Evolutionary conservation across 768 basidiomycete genomes (phyloP).

Genomic region (Holtermannia corniformis): DNA sequence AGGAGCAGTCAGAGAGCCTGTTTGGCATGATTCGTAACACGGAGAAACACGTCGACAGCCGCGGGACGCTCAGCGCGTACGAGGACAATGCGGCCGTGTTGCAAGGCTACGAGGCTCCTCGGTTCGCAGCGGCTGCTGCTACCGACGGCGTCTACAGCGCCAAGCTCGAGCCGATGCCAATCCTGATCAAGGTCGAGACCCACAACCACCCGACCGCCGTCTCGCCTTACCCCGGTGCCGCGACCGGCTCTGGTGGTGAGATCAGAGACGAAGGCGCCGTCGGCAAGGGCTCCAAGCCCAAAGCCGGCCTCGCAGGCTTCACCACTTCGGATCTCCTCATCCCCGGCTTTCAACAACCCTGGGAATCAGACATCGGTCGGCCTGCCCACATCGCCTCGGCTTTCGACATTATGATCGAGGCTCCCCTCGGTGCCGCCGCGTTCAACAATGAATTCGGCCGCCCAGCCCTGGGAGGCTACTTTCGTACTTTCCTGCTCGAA

Average conservation of each 20-base stretch:
- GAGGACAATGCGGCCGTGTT: slow-evolving; percentile 97
- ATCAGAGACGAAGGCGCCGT: slow-evolving; percentile 97
- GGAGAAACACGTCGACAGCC: slow-evolving; percentile 56
- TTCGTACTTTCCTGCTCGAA: slow-evolving; percentile 82
- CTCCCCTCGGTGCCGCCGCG: slow-evolving; percentile 83
- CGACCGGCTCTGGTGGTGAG: slow-evolving; percentile 96
- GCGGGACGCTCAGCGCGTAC: slow-evolving; percentile 88
- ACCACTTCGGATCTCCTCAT: slow-evolving; percentile 89
- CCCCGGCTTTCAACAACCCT: slow-evolving; percentile 81
- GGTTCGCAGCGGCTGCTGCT: slow-evolving; percentile 52
- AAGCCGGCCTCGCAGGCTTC: slow-evolving; percentile 87
- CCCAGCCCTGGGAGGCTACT: slow-evolving; percentile 84
- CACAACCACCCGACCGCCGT: slow-evolving; percentile 99
- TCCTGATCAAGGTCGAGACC: slow-evolving; percentile 95
- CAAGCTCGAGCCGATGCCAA: slow-evolving; percentile 62
- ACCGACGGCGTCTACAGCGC: slow-evolving; percentile 49
- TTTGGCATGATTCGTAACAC: slow-evolving; percentile 98
- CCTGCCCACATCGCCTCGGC: slow-evolving; percentile 87
- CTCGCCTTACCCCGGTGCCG: slow-evolving; percentile 96
- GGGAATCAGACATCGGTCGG: slow-evolving; percentile 89
- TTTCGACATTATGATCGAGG: slow-evolving; percentile 94
- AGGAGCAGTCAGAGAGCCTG: slow-evolving; percentile 57
- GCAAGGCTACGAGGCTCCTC: slow-evolving; percentile 61
- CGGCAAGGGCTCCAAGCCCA: slow-evolving; percentile 88
- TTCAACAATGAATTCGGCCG: slow-evolving; percentile 99